phyloP scores from a whole-genome alignment of 148 eudicot genomes.

The Camellia lanceoleosa region DNA sequence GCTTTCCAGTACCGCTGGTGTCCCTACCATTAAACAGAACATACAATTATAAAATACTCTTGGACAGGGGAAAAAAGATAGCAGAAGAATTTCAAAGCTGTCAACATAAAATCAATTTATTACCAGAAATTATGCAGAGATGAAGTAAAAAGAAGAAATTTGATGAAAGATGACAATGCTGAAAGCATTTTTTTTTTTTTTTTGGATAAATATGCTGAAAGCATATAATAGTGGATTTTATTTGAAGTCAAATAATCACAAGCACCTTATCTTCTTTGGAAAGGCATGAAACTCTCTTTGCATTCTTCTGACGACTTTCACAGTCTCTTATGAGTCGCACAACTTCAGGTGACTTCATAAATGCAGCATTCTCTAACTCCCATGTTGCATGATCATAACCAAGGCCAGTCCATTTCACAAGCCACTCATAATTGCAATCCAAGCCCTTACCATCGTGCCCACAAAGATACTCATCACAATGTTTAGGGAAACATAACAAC shows the following conservation, averaged over 20 bases:
- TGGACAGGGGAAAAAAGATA: background rate
- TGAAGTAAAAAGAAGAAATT: too few species aligned
- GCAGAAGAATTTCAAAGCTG: constrained; percentile 5
- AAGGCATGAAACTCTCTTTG: constrained; percentile 15
- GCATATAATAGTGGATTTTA: background rate
- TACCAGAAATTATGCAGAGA: background rate
- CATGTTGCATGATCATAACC: constrained; percentile 29
- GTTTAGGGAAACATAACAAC: constrained; percentile 18
- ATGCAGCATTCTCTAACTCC: constrained; percentile 43
- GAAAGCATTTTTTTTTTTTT: too few species aligned
- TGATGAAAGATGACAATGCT: too few species aligned
- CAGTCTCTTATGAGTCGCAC: constrained; percentile 41
- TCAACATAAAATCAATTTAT: background rate
- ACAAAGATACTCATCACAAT: background rate
- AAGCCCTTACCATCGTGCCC: background rate
- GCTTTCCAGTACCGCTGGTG: background rate
- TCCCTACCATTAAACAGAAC: background rate
- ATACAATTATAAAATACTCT: background rate
- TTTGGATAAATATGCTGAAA: background rate
- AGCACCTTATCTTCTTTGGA: constrained; percentile 26
- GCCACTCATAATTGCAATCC: constrained; percentile 31
- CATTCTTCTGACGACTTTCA: constrained; percentile 37
- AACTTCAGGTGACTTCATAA: constrained; percentile 40
- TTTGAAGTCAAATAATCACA: constrained; percentile 7
- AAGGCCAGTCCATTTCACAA: constrained; percentile 38